Evolutionary conservation across 192 early-diverging fungal genomes (phyloP), one percentile per base, ranked within the genome.

Genomic region (Mortierella antarctica): DNA sequence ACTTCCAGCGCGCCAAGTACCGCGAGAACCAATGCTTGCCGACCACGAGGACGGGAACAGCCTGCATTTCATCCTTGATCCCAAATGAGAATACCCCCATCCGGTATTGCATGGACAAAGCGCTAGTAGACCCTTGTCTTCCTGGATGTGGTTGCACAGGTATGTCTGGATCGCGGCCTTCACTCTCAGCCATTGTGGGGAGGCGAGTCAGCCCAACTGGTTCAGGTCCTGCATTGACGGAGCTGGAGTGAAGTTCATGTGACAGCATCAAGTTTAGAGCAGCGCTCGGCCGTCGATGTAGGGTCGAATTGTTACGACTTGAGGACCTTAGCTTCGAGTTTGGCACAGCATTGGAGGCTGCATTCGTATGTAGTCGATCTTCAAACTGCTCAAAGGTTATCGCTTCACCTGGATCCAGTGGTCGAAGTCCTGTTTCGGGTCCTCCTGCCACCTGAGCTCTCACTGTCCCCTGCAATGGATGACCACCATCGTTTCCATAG

Each of bases 81-180:
- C 61, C 61, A 48, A 62, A 62, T 4, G 61, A 62, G n/a, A 62
- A 62, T 17, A 62, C 23, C 9, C 61, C 61, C 46, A 62, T 62
- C 12, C 61, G 46, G 61, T 47, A 62, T 42, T 62, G 61, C 7
- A 44, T 62, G 1, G 31, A 31, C 31, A 31, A 31, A 31, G 31
- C 31, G 31, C 31, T 31, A 31, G 31, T 31, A 3, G 31, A 31
- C 3, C 31, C 31, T 31, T 31, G 31, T 31, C 31, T 31, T 31
- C 31, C 31, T 31, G 31, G 31, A 31, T 31, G 1, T 3, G 31
- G 31, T 31, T 31, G 31, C 31, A 31, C 31, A 31, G 31, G 31
- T 31, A 31, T 31, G 1, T 31, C 31, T 31, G 31, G 31, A 31
- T 31, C 31, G 31, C 31, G 1, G 31, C 31, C 31, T 1, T 31